Evolutionary conservation across 768 basidiomycete species (phyloP), one percentile per base, ranked within the genome.

Genomic region (Russula brevipes): DNA sequence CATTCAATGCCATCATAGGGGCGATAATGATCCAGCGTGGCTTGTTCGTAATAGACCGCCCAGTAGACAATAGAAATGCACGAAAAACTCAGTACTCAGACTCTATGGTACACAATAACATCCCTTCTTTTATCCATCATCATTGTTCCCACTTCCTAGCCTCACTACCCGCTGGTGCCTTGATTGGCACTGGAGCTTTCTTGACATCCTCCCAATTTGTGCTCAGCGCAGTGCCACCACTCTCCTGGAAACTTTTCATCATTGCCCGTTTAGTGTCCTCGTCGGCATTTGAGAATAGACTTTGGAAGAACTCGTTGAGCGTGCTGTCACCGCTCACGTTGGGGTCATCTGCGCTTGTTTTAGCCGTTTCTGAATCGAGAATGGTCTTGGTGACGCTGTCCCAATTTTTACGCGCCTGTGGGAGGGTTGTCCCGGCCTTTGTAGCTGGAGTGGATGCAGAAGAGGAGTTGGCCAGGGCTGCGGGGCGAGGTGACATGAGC

Each of bases 191-290:
- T 63, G 74, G 78, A 8, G 62, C 79, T 77, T 88, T 89, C 65
- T 73, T 77, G 16, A 99, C 93, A 66, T 94, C 91, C 5, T 84
- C 85, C 96, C 96, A 99, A 73, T 97, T 93, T 0, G 96, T 99
- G 76, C 91, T 94, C 45, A 99, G 78, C 0, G 93, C 88, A 9
- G 97, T 99, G 8, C 97, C 97, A 7, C 94, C 94, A 68, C 91
- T 93, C 78, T 99, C 96, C 64, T 82, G 80, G 74, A 91, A 98
- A 72, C 92, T 95, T 82, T 99, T 99, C 86, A 98, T 86, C 94
- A 99, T 99, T 3, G 97, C 97, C 42, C 87, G 83, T 70, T 81
- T 85, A 14, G 95, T 92, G 69, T 99, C 91, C 0, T 94, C 91
- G 68, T 97, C 94, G 31, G 95, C 90, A 72, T 90, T 91, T 6